Evolutionary conservation across 768 basidiomycete species (phyloP).

Genomic region (Steccherinum ochraceum): DNA sequence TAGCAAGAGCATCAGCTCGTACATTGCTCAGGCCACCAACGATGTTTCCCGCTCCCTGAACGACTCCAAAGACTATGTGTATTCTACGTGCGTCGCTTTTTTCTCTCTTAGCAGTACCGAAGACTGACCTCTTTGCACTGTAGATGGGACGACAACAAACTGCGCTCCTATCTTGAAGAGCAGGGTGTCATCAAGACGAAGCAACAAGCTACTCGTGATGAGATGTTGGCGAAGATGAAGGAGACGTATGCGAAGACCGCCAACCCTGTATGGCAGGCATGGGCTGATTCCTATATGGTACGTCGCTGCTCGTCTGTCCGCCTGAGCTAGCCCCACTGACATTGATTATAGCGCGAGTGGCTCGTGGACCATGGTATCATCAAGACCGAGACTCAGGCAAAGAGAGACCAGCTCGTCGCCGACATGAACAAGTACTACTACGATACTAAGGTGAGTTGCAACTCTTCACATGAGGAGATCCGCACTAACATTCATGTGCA

Average conservation of each 20-base stretch:
- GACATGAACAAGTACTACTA: constrained; percentile 82
- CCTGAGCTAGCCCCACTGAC: not conserved
- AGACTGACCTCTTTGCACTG: not conserved
- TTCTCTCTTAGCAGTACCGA: not conserved
- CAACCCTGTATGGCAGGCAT: constrained; percentile 71
- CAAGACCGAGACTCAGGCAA: constrained; percentile 48
- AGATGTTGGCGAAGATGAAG: constrained; percentile 65
- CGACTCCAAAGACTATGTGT: constrained; percentile 79
- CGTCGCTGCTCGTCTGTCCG: constrained; percentile 16
- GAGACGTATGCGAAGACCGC: constrained; percentile 57
- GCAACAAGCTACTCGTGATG: constrained; percentile 51
- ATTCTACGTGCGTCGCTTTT: constrained; percentile 50
- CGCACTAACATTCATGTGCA: no score
- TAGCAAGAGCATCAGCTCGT: constrained; percentile 16
- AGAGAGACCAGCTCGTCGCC: constrained; percentile 48
- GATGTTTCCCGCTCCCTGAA: constrained; percentile 49
- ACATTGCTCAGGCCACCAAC: constrained; percentile 47
- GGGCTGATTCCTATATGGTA: constrained; percentile 83
- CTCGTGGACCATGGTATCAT: constrained; percentile 71
- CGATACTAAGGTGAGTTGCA: constrained; percentile 17
- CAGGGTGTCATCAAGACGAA: constrained; percentile 68
- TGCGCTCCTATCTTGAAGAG: constrained; percentile 68
- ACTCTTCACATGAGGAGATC: not conserved
- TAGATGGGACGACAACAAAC: constrained; percentile 66
- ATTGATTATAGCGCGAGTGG: constrained; percentile 62